Base-by-base conservation (phyloP, 225 moss, liverwort and hornwort species). In the Marchantia polymorpha region DNA sequence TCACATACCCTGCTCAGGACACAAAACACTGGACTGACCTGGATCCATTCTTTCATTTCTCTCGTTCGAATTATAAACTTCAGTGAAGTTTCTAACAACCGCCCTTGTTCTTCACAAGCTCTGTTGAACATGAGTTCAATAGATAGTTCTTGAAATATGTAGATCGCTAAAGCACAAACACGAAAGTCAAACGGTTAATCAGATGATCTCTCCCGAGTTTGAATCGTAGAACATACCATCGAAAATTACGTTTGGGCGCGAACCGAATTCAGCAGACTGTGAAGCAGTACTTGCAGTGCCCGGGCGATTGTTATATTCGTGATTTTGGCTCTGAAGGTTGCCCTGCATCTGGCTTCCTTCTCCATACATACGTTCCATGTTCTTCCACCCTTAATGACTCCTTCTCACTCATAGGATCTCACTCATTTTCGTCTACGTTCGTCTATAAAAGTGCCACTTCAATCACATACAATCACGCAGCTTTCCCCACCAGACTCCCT, bases 201-300 rank as follows among this genome's bases (percentile, higher is more conserved):
- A 75, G 46, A 46, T 15, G 54, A 52, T 52, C 73, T 16, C 71
- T 23, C 71, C 0, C 49, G 16, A 13, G 22, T 73, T 58, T 39
- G 49, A 22, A 49, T 15, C 10, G 23, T 55, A 30, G 12, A 79
- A 79, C 67, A 55, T 82, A 85, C 96, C 96, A 90, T 96, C 96
- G 75, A 96, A 96, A 69, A 94, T 88, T 0, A 92, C 88, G 82
- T 92, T 96, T 31, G 88, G 81, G 78, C 95, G 93, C 47, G 83
- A 78, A 49, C 81, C 83, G 10, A 83, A 83, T 29, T 86, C 83
- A 52, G 52, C 74, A 67, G 78, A 19, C 76, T 81, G 84, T 25
- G 80, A 30, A 27, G 73, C 75, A 39, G 77, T 71, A 64, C 74
- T 85, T 31, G 83, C 85, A 63, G 83, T 52, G 39, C 87, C 83